Conservation (phyloP, 306 rosid species). For the Cucumis hystrix region DNA sequence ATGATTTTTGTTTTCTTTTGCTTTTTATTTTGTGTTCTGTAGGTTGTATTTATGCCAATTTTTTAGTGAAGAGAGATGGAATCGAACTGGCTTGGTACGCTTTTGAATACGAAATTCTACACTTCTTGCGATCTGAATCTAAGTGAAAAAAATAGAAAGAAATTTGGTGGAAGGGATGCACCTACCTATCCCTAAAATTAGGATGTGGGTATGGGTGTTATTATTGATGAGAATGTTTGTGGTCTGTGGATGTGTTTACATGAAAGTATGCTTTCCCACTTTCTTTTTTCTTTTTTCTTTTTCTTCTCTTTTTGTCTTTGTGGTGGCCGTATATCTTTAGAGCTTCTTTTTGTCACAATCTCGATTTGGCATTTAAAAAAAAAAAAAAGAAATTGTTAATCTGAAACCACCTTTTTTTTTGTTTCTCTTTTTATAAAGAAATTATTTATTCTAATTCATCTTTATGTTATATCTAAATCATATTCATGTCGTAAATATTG, state of each 20-base stretch:
- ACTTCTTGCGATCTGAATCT: slow-evolving; percentile 51
- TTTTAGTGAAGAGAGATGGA: slow-evolving; percentile 19
- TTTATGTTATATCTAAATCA: too few relatives aligned
- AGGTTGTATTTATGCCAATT: slow-evolving; percentile 31
- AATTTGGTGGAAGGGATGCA: too few relatives aligned
- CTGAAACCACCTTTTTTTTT: too few relatives aligned
- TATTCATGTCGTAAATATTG: too few relatives aligned
- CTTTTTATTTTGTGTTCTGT: slow-evolving; percentile 6
- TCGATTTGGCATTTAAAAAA: not conserved
- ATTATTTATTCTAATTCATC: too few relatives aligned
- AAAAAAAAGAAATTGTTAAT: too few relatives aligned
- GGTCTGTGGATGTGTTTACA: not conserved
- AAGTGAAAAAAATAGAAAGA: too few relatives aligned
- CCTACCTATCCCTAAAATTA: not conserved
- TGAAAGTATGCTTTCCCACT: not conserved
- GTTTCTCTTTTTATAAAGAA: too few relatives aligned
- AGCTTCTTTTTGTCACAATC: not conserved
- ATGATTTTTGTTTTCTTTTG: not conserved
- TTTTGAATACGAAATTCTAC: slow-evolving; percentile 43
- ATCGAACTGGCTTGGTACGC: slow-evolving; percentile 49
- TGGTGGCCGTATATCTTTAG: slow-evolving; percentile 4
- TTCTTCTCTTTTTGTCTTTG: not conserved
- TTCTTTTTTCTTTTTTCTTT: not conserved
- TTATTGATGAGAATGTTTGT: slow-evolving; percentile 7
- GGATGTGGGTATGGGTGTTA: slow-evolving; percentile 3